phyloP scores from a whole-genome alignment of 2,329 filamentous ascomycete species.

The Colletotrichum lindemuthianum region DNA sequence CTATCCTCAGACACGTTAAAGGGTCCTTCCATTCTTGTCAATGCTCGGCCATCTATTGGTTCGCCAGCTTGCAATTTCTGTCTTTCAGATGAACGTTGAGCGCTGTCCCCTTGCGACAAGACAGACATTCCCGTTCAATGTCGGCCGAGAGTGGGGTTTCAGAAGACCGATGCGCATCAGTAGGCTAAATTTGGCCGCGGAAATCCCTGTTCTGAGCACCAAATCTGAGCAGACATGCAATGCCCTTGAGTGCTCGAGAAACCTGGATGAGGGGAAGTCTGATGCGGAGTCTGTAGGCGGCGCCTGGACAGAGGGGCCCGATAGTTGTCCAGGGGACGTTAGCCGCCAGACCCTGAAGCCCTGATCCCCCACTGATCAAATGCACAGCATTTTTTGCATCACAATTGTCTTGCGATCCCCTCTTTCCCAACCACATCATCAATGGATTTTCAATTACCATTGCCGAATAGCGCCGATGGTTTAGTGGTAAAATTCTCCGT shows the following conservation, averaged over 20 bases:
- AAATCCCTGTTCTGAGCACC: slow-evolving; percentile 24
- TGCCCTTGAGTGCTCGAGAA: slow-evolving; percentile 7
- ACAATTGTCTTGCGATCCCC: fast-evolving
- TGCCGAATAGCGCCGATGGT: slow-evolving; percentile 23
- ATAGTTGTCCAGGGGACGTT: slow-evolving; percentile 14
- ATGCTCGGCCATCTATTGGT: slow-evolving; percentile 26
- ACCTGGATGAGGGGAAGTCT: not conserved
- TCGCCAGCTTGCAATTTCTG: not conserved
- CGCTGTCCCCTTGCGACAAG: not conserved
- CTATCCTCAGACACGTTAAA: slow-evolving; percentile 5
- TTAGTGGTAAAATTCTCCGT: slow-evolving; percentile 37
- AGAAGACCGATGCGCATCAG: slow-evolving; percentile 1
- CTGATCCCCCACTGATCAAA: slow-evolving; percentile 20
- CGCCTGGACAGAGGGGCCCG: slow-evolving; percentile 13
- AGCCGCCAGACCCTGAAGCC: slow-evolving; percentile 17
- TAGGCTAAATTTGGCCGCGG: slow-evolving; percentile 11
- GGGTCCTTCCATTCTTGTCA: slow-evolving; percentile 24
- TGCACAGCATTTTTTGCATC: not conserved
- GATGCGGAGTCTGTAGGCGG: slow-evolving; percentile 4
- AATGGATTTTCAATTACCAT: not conserved
- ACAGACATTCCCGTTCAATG: slow-evolving; percentile 1
- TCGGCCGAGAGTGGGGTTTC: slow-evolving; percentile 17
- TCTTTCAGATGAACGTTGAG: slow-evolving; percentile 24
- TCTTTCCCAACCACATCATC: fast-evolving
- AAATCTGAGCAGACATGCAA: not conserved